These are phyloP conservation scores for Clathrus columnatus DNA, from an alignment of 768 basidiomycete species.

Conservation along the genomic window DNA sequence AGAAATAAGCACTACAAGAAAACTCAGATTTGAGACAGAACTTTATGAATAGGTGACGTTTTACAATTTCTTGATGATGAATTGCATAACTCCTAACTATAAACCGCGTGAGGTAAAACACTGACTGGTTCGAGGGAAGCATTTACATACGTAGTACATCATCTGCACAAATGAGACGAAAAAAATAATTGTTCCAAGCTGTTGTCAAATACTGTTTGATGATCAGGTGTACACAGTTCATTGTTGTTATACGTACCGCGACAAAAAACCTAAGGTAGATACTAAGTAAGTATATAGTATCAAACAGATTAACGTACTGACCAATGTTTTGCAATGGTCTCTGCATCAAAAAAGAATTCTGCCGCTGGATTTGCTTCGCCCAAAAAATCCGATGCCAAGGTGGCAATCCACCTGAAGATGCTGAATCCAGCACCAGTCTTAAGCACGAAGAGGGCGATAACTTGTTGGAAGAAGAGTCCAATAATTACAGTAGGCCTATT, in stretches of 20 bases:
- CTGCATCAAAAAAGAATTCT: slow-evolving; percentile 71
- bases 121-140: too few species aligned
- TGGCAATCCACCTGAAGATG: slow-evolving; percentile 78
- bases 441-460: slow-evolving; percentile 81
- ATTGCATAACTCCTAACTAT: slow-evolving; percentile 82
- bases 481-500: slow-evolving; percentile 87
- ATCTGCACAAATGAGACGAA: slow-evolving; percentile 91
- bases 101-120: background rate
- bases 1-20: slow-evolving; percentile 69
- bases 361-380: slow-evolving; percentile 59
- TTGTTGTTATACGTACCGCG: too few species aligned
- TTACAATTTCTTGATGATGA: slow-evolving; percentile 80
- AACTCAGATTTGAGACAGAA: background rate
- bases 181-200: slow-evolving; percentile 80
- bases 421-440: slow-evolving; percentile 76
- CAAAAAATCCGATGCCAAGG: slow-evolving; percentile 74
- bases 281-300: slow-evolving; percentile 10
- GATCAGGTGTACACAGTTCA: too few species aligned
- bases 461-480: slow-evolving; percentile 82
- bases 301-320: slow-evolving; percentile 41
- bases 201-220: too few species aligned
- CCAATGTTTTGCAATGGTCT: slow-evolving; percentile 61
- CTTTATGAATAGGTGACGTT: slow-evolving; percentile 17
- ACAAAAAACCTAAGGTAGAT: too few species aligned
- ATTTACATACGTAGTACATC: slow-evolving; percentile 65